phyloP scores from a whole-genome alignment of 2,329 filamentous ascomycete species.

The Penicillium sp. region DNA sequence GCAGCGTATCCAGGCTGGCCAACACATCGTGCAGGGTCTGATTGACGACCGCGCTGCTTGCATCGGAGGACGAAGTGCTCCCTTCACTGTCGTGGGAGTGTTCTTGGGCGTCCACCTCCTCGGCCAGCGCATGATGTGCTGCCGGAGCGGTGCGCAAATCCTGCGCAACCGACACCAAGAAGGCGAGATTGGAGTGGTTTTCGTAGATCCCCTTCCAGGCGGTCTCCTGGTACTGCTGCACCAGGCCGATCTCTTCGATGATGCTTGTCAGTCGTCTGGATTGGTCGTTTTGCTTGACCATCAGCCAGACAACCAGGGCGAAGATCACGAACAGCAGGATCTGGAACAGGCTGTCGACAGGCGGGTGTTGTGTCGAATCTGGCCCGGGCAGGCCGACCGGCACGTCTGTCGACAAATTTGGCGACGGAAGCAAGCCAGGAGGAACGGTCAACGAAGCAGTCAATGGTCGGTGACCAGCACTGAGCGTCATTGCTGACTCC shows the following conservation, averaged over 20 bases:
- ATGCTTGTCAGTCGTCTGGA: background rate
- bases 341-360: background rate
- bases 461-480: background rate
- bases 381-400: background rate
- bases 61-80: background rate
- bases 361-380: background rate
- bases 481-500: background rate
- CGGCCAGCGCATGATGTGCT: background rate
- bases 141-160: background rate
- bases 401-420: background rate
- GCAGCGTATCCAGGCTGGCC: constrained; percentile 7
- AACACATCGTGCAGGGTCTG: constrained; percentile 8
- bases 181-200: background rate
- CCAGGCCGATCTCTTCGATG: background rate
- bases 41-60: background rate
- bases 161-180: constrained; percentile 3
- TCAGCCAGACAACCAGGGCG: background rate
- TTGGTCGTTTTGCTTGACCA: constrained; percentile 5
- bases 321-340: constrained; percentile 7
- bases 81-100: background rate
- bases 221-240: background rate
- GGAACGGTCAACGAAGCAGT: background rate
- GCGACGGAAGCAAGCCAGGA: background rate
- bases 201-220: constrained; percentile 1
- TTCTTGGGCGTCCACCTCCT: constrained; percentile 1